Evolutionary conservation across 2,329 filamentous ascomycete species (phyloP), one percentile per base, ranked within the genome.

Genomic region (Fusarium tuaranense): DNA sequence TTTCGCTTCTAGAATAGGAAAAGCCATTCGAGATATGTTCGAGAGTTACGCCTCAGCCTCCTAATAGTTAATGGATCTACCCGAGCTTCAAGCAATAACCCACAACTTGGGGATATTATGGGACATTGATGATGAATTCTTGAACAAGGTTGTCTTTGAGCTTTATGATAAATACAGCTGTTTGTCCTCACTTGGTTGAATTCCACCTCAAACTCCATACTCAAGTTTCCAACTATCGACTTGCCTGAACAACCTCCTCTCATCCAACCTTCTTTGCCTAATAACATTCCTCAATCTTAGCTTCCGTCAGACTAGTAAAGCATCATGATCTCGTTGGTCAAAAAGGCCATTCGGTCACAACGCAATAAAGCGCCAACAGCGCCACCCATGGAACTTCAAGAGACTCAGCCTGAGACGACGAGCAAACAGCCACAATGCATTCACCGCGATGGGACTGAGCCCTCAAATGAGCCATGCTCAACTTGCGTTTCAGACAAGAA

Each of bases 401-500:
- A 67, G 34, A 59, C 55, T 14, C 48, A n/a, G 9, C 27, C 69
- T 9, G 13, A 64, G 46, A 20, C 70, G 13, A 20, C 72, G 14
- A 51, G 65, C 44, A 72, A 65, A 7, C 69, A 71, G 48, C 27
- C 59, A 25, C 58, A 68, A 57, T 81, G 79, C 30, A 55, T 44
- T 16, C 79, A 82, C 53, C 75, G 71, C 39, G 67, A 67, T 13
- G 68, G 57, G 8, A 62, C 63, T 25, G 72, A 57, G 4, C 68
- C 72, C 20, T 69, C 74, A 7, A 44, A 59, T 6, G 58, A 41
- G 10, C 67, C 73, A 38, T 85, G 83, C 48, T 55, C 53, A 14
- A 68, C 74, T 3, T 85, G 82, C 69, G 80, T 79, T 41, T 79
- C 79, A 10, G 83, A 84, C 36, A 80, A 81, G 59, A 79, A 77